phyloP scores from a whole-genome alignment of 768 basidiomycete genomes.

The Tulasnella calospora region DNA sequence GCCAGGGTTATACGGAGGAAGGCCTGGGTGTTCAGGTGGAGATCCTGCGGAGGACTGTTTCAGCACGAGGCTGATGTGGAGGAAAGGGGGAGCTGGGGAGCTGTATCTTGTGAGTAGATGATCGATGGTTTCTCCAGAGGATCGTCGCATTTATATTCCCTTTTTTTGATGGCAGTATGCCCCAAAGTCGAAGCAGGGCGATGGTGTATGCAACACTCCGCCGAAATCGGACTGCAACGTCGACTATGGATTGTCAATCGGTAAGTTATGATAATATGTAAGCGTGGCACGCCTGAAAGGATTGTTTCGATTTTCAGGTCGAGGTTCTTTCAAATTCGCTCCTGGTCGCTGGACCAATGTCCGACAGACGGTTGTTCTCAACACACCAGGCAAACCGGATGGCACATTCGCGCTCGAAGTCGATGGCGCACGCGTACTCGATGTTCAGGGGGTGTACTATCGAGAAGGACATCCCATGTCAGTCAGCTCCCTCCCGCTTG shows the following conservation, averaged over 20 bases:
- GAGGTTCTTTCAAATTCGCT: conserved; percentile 62
- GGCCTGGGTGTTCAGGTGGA: conserved; percentile 63
- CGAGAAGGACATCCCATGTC: conserved; percentile 40
- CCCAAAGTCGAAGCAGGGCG: conserved; percentile 63
- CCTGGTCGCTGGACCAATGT: conserved; percentile 67
- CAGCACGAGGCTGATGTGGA: conserved; percentile 78
- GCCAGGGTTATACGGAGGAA: conserved; percentile 64
- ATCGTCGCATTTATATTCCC: background rate
- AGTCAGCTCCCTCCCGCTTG: background rate
- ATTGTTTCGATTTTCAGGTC: conserved; percentile 29
- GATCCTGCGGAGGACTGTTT: conserved; percentile 68
- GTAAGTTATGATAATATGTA: conserved; percentile 30
- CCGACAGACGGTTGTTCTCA: conserved; percentile 62
- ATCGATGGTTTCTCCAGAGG: conserved; percentile 43
- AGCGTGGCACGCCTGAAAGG: background rate
- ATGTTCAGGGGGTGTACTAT: conserved; percentile 57
- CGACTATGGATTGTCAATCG: conserved; percentile 68
- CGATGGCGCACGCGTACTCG: conserved; percentile 53
- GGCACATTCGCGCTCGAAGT: conserved; percentile 62
- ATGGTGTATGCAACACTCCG: conserved; percentile 52
- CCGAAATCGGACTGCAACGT: conserved; percentile 58
- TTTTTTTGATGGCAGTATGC: conserved; percentile 52
- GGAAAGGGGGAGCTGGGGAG: conserved; percentile 58
- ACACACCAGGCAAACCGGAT: conserved; percentile 67
- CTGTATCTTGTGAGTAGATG: conserved; percentile 46